A percentile compares a stretch with the other conserved stretches of the same genome.
phyloP scores from a whole-genome alignment of 148 eudicot species.

The Chenopodium formosanum region DNA sequence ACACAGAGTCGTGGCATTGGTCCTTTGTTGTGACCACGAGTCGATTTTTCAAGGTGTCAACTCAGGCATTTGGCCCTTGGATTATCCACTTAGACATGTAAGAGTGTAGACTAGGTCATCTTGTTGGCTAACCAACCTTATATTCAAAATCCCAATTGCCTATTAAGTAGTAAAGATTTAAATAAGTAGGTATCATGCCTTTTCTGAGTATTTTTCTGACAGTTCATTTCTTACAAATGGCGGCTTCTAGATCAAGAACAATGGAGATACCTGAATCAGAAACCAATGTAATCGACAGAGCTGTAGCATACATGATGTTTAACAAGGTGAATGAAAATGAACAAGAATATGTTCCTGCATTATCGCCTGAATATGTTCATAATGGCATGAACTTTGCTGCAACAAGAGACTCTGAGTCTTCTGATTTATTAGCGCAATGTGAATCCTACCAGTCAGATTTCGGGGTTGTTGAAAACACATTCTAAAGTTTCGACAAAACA shows the following conservation, averaged over 20 bases:
- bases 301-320: constrained; percentile 82
- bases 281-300: constrained; percentile 68
- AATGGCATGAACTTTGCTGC: constrained; percentile 13
- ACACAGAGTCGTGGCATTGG: not conserved
- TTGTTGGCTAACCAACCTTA: not conserved
- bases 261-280: constrained; percentile 36
- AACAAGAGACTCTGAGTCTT: constrained; percentile 4
- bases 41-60: too few relatives aligned
- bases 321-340: constrained; percentile 33
- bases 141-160: not conserved
- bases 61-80: too few relatives aligned
- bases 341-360: constrained; percentile 27
- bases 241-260: constrained; percentile 41
- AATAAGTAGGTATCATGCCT: not conserved
- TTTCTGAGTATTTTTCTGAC: not conserved
- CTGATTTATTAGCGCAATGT: constrained; percentile 32
- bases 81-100: not conserved
- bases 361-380: constrained; percentile 24
- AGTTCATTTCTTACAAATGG: not conserved
- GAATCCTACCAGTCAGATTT: constrained; percentile 24
- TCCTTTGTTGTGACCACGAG: not conserved
- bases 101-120: not conserved
- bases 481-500: not conserved
- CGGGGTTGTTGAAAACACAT: not conserved
- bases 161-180: not conserved